These are phyloP conservation scores for Hansenula anomala DNA, from an alignment of 1,139 yeast genomes.

Conservation along the genomic window DNA sequence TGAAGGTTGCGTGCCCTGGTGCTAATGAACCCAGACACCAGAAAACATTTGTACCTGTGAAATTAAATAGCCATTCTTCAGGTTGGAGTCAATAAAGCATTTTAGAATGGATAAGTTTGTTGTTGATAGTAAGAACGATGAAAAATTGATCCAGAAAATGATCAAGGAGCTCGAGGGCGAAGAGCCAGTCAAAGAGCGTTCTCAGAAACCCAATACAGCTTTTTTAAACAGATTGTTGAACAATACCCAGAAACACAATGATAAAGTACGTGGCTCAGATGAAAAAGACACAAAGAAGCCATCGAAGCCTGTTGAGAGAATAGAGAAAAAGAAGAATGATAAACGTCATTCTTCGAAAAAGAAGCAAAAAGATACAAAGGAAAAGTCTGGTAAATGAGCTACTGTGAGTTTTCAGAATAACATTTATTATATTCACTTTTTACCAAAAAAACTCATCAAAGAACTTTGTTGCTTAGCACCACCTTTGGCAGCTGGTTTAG, in stretches of 20 bases:
- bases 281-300: no score
- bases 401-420: no score
- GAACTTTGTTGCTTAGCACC: slow-evolving; percentile 18
- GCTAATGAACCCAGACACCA: not conserved
- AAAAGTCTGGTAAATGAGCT: no score
- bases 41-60: not conserved
- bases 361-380: no score
- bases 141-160: not conserved
- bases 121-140: not conserved
- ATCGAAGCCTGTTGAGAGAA: no score
- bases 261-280: no score
- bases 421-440: slow-evolving; percentile 8
- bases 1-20: no score
- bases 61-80: no score
- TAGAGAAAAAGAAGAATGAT: no score
- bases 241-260: not conserved
- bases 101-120: slow-evolving; percentile 3
- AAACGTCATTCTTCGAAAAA: no score
- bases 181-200: not conserved
- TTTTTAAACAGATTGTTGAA: not conserved
- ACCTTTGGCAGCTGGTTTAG: slow-evolving; percentile 4
- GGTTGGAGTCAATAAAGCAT: no score
- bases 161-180: not conserved
- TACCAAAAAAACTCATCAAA: slow-evolving; percentile 21
- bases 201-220: not conserved